Conservation (phyloP, 331 rosid species). For the Quercus tomentella region DNA sequence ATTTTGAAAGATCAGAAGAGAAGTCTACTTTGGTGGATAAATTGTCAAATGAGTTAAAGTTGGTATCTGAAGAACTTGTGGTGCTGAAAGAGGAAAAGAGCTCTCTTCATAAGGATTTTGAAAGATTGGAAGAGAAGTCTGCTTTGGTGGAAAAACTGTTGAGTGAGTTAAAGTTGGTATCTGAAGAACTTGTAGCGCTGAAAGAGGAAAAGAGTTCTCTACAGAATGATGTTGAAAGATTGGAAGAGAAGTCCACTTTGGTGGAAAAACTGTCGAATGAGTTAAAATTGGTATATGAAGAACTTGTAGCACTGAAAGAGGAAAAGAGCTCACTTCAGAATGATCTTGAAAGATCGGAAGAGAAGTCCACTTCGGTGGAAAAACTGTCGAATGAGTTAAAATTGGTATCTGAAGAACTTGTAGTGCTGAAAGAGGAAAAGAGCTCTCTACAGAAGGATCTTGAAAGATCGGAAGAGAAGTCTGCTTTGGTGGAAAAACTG, state of each 20-base stretch:
- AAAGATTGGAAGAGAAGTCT: conserved; percentile 74
- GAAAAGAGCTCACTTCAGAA: no score
- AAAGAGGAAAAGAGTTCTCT: conserved; percentile 66
- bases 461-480: conserved; percentile 25
- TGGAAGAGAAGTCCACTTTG: conserved; percentile 38
- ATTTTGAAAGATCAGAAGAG: no score
- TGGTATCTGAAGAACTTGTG: conserved; percentile 49
- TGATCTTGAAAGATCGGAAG: no score
- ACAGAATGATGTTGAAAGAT: conserved; percentile 64
- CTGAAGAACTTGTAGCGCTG: conserved; percentile 50
- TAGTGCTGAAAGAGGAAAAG: no score
- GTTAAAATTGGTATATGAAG: no score
- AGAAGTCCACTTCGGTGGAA: not conserved
- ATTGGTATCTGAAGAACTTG: no score
- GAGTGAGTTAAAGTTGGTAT: conserved; percentile 48
- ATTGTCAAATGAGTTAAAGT: conserved; percentile 52
- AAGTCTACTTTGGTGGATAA: conserved; percentile 20
- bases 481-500: conserved; percentile 38
- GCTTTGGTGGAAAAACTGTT: conserved; percentile 43
- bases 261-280: conserved; percentile 5
- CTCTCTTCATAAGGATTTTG: conserved; percentile 65
- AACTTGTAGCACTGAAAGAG: no score
- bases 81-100: conserved; percentile 59
- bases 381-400: not conserved
- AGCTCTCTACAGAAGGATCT: no score